phyloP scores from a whole-genome alignment of 257 asterid species.

The Rubia yunnanensis region DNA sequence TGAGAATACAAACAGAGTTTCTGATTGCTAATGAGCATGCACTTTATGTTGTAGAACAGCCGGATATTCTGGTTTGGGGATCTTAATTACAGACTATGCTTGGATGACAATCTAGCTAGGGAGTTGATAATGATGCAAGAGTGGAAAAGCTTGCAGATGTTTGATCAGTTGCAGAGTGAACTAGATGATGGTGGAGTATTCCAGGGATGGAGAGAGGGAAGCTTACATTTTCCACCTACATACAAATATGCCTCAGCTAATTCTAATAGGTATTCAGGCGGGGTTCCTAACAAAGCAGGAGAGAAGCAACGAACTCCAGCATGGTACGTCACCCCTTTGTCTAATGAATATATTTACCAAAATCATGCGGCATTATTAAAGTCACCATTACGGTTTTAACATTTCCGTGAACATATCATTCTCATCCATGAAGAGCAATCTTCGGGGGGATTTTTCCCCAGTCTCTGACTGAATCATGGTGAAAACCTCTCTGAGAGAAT shows the following conservation, averaged over 20 bases:
- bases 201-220: slow-evolving; percentile 90
- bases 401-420: not conserved
- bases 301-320: slow-evolving; percentile 98
- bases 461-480: not conserved
- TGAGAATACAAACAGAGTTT: not conserved
- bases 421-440: not conserved
- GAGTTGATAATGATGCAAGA: slow-evolving; percentile 53
- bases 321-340: slow-evolving; percentile 43
- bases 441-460: not conserved
- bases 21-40: slow-evolving; percentile 11
- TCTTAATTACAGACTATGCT: slow-evolving; percentile 81
- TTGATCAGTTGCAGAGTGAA: slow-evolving; percentile 75
- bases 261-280: slow-evolving; percentile 77
- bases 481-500: not conserved
- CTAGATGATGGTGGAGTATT: slow-evolving; percentile 73
- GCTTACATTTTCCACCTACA: slow-evolving; percentile 82
- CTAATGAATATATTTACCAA: not conserved
- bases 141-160: slow-evolving; percentile 64
- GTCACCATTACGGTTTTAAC: not conserved
- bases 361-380: not conserved
- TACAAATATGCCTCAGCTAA: slow-evolving; percentile 75
- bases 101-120: slow-evolving; percentile 77
- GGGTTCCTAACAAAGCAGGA: slow-evolving; percentile 56
- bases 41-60: slow-evolving; percentile 47
- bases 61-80: slow-evolving; percentile 98